phyloP scores from a whole-genome alignment of 805 yeast species.

The Myxozyma sirexii region DNA sequence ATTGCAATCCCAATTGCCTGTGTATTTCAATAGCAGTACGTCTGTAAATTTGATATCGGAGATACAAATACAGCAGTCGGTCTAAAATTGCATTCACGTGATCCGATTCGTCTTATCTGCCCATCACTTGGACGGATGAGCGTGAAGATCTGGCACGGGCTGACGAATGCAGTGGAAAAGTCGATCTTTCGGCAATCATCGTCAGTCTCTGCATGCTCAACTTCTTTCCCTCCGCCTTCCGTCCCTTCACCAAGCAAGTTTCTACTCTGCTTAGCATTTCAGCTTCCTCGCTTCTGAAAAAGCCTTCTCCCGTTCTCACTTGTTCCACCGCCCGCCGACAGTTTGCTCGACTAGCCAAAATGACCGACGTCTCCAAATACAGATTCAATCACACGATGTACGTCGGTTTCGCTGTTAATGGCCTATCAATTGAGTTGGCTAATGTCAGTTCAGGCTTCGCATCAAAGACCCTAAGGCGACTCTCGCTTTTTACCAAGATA shows the following conservation, averaged over 20 bases:
- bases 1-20: no score
- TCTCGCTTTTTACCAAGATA: slow-evolving; percentile 68
- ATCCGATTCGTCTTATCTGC: no score
- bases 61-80: no score
- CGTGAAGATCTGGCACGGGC: no score
- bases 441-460: slow-evolving; percentile 57
- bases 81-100: no score
- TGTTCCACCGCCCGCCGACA: slow-evolving; percentile 1
- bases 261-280: neutral
- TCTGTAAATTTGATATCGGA: no score
- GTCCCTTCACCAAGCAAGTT: neutral
- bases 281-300: neutral
- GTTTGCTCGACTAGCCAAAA: slow-evolving; percentile 23
- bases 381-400: slow-evolving; percentile 54
- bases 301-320: neutral
- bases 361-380: slow-evolving; percentile 36
- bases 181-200: no score
- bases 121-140: no score
- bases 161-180: neutral
- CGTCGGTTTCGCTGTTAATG: neutral
- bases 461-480: slow-evolving; percentile 79
- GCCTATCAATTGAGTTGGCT: neutral
- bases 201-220: neutral
- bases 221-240: neutral
- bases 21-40: no score